Evolutionary conservation across 495 filamentous ascomycete genomes (phyloP).

Genomic region (Penicillium pulvis): DNA sequence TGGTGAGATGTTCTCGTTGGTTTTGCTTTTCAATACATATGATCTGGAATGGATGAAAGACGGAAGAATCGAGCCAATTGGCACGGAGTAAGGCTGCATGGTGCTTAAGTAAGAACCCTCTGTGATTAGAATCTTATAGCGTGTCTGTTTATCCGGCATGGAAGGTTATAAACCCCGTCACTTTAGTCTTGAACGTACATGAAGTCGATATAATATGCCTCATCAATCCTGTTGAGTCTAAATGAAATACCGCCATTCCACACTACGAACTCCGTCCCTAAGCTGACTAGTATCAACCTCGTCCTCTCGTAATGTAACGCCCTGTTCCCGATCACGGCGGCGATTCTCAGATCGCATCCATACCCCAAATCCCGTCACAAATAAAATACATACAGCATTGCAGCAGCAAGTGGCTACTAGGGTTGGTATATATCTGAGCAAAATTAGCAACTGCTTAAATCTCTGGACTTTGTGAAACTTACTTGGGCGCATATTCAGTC

Average conservation of each 20-base stretch:
- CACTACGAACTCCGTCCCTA: slow-evolving; percentile 58
- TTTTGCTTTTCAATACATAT: too few species aligned
- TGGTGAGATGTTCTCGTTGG: too few species aligned
- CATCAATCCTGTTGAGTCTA: not conserved
- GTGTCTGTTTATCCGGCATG: too few species aligned
- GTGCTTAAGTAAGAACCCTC: too few species aligned
- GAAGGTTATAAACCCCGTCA: too few species aligned
- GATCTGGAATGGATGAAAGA: too few species aligned
- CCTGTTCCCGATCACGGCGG: slow-evolving; percentile 59
- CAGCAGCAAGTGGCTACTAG: slow-evolving; percentile 71
- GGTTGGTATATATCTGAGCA: slow-evolving; percentile 57
- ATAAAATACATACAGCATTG: slow-evolving; percentile 59
- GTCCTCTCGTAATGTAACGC: slow-evolving; percentile 53
- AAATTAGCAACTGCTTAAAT: not conserved
- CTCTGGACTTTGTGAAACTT: not conserved
- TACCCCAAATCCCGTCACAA: slow-evolving; percentile 56
- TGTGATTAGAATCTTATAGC: too few species aligned
- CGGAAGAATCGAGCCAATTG: too few species aligned
- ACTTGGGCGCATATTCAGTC: slow-evolving; percentile 65
- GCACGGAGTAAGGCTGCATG: too few species aligned
- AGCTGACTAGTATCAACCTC: slow-evolving; percentile 63
- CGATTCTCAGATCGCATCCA: slow-evolving; percentile 71
- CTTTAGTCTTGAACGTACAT: too few species aligned
- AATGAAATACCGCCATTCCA: slow-evolving; percentile 67
- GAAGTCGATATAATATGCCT: too few species aligned